Base-by-base conservation (phyloP, 1,284 basidiomycete genomes). In the Rhizoctonia solani region DNA sequence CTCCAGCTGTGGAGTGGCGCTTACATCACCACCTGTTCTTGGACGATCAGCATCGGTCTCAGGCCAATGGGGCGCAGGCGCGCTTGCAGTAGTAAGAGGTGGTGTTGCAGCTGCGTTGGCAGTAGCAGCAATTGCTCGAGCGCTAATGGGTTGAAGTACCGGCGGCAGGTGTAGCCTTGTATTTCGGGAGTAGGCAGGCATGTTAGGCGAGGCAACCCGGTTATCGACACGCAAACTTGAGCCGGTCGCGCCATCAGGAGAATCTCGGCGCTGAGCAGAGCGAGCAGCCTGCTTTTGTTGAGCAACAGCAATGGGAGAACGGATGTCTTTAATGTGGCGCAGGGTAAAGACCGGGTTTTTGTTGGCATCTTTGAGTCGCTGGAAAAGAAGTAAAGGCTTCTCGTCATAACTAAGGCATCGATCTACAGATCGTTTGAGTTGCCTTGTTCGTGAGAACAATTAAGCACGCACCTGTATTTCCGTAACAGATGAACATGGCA, bases 281-380 rank as follows among this genome's bases (percentile, higher is more conserved):
- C 90, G 85, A 8, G 88, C 84, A 9, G 92, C 92, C 74, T 96
- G 93, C 77, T 98, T 98, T 77, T 95, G 91, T 73, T 94, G 90
- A 6, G 95, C 95, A 32, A 97, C 92, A 1, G 88, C 92, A 69
- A 97, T 98, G 0, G 97, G 97, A 16, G 93, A 97, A 61, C 94
- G 91, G 71, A 99, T 97, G 74, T 99, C 97, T 74, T 94, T 95
- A 76, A 99, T 97, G 74, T 98, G 95, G 68, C 98, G 91, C 44
- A 99, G 86, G 94, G 98, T 98, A 78, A 99, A 99, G 9, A 98
- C 95, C 0, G 97, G 95, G 71, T 95, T 95, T 79, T 98, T 97
- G 76, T 95, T 94, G 3, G 89, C 88, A 73, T 99, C 97, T 77
- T 99, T 99, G 54, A 99, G 85, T 76, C 92, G 94, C 77, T 99